phyloP scores from a whole-genome alignment of 257 asterid species.

The Pogostemon cablin region DNA sequence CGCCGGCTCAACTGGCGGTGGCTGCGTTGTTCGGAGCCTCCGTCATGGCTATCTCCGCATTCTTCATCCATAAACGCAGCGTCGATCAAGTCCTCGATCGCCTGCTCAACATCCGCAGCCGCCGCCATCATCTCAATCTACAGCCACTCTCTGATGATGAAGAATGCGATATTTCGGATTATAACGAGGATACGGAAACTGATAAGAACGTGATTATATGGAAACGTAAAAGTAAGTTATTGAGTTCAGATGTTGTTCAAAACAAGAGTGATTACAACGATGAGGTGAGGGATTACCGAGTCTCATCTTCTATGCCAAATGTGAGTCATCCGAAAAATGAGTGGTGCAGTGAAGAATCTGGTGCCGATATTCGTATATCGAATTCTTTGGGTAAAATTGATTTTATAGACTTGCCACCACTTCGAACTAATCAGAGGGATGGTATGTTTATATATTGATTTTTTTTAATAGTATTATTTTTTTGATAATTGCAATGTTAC shows the following conservation, averaged over 20 bases:
- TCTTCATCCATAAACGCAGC: conserved; percentile 89
- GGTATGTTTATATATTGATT: conserved; percentile 42
- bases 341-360: conserved; percentile 42
- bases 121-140: conserved; percentile 26
- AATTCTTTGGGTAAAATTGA: conserved; percentile 41
- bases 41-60: conserved; percentile 85
- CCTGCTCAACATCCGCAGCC: conserved; percentile 68
- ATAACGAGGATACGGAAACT: conserved; percentile 26
- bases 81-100: conserved; percentile 88
- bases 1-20: conserved; percentile 63
- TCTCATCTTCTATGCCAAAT: conserved; percentile 63
- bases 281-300: conserved; percentile 40
- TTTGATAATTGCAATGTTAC: background rate
- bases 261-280: conserved; percentile 35
- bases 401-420: conserved; percentile 51
- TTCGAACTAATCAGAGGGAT: conserved; percentile 48
- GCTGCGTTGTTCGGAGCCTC: conserved; percentile 96
- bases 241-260: conserved; percentile 41
- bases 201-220: conserved; percentile 33
- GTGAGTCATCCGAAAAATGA: conserved; percentile 37
- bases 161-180: conserved; percentile 34
- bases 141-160: conserved; percentile 41
- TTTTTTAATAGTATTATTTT: background rate
- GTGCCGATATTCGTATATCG: conserved; percentile 22
- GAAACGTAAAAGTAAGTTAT: conserved; percentile 34